Evolutionary conservation across 352 stramenopile genomes (phyloP).

Genomic region (Pythium coloratum): DNA sequence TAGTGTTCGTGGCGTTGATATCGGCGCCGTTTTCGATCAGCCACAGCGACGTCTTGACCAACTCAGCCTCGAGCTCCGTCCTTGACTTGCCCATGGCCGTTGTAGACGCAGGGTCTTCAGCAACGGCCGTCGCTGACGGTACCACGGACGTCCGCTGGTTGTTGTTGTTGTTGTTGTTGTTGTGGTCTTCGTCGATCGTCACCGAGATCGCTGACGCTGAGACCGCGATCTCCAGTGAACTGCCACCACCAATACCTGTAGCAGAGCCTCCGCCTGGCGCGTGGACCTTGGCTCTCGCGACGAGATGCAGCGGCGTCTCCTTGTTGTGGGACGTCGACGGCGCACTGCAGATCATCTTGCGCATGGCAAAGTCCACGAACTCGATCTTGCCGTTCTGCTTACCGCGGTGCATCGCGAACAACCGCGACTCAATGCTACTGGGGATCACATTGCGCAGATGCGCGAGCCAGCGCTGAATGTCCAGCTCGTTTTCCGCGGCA

Average conservation of each 20-base stretch:
- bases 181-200: conserved; percentile 29
- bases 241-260: neutral
- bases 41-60: conserved; percentile 46
- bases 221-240: conserved; percentile 31
- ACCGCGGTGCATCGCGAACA: conserved; percentile 80
- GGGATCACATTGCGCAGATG: conserved; percentile 76
- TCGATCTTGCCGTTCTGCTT: conserved; percentile 54
- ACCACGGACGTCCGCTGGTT: conserved; percentile 17
- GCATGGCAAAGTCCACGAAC: conserved; percentile 61
- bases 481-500: conserved; percentile 74
- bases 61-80: conserved; percentile 28
- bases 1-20: conserved; percentile 34
- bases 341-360: conserved; percentile 49
- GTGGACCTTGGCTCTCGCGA: conserved; percentile 30
- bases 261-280: neutral
- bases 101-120: conserved; percentile 6
- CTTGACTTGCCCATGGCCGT: conserved; percentile 13
- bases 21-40: conserved; percentile 57
- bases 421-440: conserved; percentile 66
- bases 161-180: conserved; percentile 21
- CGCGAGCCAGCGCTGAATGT: conserved; percentile 90
- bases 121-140: conserved; percentile 3
- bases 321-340: conserved; percentile 23
- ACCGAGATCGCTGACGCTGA: conserved; percentile 38
- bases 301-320: conserved; percentile 74